Conservation (phyloP, 805 yeast genomes). For the Naumovozyma baii region DNA sequence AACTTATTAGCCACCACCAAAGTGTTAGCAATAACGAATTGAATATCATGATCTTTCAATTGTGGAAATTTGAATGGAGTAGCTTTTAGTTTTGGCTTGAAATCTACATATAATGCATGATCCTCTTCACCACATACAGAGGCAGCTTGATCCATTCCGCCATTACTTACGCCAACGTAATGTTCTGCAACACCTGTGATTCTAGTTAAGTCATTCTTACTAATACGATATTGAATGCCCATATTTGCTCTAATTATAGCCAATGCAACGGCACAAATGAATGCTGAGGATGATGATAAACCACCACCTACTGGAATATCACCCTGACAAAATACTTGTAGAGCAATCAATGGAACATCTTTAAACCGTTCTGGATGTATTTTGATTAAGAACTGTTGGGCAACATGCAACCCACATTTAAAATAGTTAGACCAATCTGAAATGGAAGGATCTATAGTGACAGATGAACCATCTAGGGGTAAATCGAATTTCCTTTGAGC, state of each 20-base stretch:
- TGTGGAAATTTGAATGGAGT: slow-evolving; percentile 46
- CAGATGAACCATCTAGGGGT: slow-evolving; percentile 33
- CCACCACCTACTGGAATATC: slow-evolving; percentile 68
- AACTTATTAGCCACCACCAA: slow-evolving; percentile 54
- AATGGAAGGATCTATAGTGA: slow-evolving; percentile 39
- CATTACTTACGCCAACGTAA: slow-evolving; percentile 63
- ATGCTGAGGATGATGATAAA: slow-evolving; percentile 61
- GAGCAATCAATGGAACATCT: slow-evolving; percentile 33
- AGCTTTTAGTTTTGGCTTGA: slow-evolving; percentile 49
- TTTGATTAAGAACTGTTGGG: slow-evolving; percentile 38
- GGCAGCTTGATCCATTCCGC: slow-evolving; percentile 78
- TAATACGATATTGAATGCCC: slow-evolving; percentile 26
- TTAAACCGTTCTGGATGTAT: slow-evolving; percentile 20
- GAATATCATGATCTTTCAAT: slow-evolving; percentile 35
- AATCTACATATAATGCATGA: slow-evolving; percentile 51
- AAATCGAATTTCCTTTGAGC: slow-evolving; percentile 31
- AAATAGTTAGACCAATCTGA: slow-evolving; percentile 60
- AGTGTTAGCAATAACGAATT: slow-evolving; percentile 55
- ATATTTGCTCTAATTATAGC: slow-evolving; percentile 48
- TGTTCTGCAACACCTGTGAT: slow-evolving; percentile 62
- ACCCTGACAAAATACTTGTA: slow-evolving; percentile 49
- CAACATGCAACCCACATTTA: slow-evolving; percentile 55
- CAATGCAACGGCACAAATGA: slow-evolving; percentile 55
- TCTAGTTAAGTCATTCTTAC: slow-evolving; percentile 44
- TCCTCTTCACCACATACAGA: slow-evolving; percentile 51